These are phyloP conservation scores for Erodium maritimum DNA, from an alignment of 345 rosid genomes.

Conservation along the genomic window DNA sequence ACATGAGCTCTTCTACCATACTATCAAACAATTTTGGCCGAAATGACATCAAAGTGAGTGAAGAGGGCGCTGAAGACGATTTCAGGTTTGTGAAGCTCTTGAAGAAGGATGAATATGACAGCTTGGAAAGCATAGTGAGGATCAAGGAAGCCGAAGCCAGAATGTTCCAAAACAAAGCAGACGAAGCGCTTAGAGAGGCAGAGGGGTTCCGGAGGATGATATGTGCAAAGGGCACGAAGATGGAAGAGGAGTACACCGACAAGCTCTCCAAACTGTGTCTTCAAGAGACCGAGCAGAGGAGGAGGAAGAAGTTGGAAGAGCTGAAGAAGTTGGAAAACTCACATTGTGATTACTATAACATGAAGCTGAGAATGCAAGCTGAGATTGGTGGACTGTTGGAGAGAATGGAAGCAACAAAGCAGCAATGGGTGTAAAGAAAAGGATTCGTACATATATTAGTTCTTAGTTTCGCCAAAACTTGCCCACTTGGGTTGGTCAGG, in stretches of 20 bases:
- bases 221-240: constrained; percentile 35
- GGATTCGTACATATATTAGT: too few relatives aligned
- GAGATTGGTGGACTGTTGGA: constrained; percentile 84
- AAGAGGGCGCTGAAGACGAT: too few relatives aligned
- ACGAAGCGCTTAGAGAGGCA: constrained; percentile 73
- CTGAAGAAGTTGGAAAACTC: constrained; percentile 66
- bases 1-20: constrained; percentile 18
- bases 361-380: constrained; percentile 92
- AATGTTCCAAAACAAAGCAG: constrained; percentile 91
- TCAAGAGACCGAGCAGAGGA: constrained; percentile 66
- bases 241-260: constrained; percentile 72
- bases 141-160: constrained; percentile 86
- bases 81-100: constrained; percentile 22
- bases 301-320: constrained; percentile 67
- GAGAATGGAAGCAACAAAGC: constrained; percentile 84
- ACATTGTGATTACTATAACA: constrained; percentile 69
- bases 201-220: constrained; percentile 56
- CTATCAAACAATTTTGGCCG: constrained; percentile 15
- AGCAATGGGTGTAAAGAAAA: constrained; percentile 38
- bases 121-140: constrained; percentile 75
- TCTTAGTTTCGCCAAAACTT: too few relatives aligned
- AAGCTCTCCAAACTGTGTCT: constrained; percentile 55
- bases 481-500: too few relatives aligned
- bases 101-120: constrained; percentile 50
- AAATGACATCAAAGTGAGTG: constrained; percentile 25